These are phyloP conservation scores for Neurospora intermedia DNA, from an alignment of 495 filamentous ascomycete species.

Conservation along the genomic window DNA sequence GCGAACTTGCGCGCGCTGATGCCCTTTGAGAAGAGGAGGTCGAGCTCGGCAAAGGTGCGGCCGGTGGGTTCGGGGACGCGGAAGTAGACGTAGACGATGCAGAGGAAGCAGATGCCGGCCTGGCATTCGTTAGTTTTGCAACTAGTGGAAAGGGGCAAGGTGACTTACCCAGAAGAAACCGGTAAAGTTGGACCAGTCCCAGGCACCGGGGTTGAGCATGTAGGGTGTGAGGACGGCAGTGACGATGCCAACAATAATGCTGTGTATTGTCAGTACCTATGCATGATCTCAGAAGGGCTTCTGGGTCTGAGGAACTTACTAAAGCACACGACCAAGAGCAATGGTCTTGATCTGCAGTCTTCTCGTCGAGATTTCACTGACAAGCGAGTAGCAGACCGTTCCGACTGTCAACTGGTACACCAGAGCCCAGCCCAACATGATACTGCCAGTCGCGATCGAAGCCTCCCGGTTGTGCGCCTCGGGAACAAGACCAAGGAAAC, in stretches of 20 bases:
- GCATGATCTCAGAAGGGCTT: not conserved
- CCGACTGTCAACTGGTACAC: slow-evolving; percentile 70
- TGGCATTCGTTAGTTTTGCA: no score
- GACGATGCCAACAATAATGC: slow-evolving; percentile 59
- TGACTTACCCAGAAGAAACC: slow-evolving; percentile 67
- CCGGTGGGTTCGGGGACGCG: slow-evolving; percentile 63
- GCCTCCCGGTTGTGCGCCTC: slow-evolving; percentile 40
- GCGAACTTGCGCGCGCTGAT: slow-evolving; percentile 61
- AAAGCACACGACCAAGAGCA: slow-evolving; percentile 53
- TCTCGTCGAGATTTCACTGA: slow-evolving; percentile 62
- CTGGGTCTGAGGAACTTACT: slow-evolving; percentile 27
- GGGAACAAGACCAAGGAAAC: slow-evolving; percentile 59
- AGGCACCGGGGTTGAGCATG: slow-evolving; percentile 63
- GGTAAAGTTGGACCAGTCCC: slow-evolving; percentile 68
- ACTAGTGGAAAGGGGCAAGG: no score
- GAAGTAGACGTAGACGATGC: slow-evolving; percentile 66
- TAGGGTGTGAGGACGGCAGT: slow-evolving; percentile 62
- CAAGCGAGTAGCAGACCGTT: slow-evolving; percentile 68
- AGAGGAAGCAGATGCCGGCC: slow-evolving; percentile 58
- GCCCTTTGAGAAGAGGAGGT: slow-evolving; percentile 57
- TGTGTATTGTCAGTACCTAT: slow-evolving; percentile 19
- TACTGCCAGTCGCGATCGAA: slow-evolving; percentile 56
- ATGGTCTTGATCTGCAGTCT: slow-evolving; percentile 69
- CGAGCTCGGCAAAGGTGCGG: slow-evolving; percentile 63
- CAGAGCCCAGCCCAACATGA: slow-evolving; percentile 63